A percentile compares a stretch with the other conserved stretches of the same genome.
Conservation (phyloP, 2,329 filamentous ascomycete genomes). For the Aspergillus sclerotialis region DNA sequence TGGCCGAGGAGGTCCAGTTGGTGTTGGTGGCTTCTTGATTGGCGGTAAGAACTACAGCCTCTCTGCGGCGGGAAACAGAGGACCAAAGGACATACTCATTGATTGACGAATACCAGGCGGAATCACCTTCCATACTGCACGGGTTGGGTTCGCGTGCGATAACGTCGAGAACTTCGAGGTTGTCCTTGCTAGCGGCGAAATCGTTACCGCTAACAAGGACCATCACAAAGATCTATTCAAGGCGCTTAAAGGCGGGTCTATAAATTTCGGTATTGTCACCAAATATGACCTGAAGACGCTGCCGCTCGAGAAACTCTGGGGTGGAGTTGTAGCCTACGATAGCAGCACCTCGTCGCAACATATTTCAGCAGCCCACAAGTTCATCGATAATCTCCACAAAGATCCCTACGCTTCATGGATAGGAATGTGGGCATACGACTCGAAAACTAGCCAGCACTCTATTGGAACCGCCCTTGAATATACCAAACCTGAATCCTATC, state of each 20-base stretch:
- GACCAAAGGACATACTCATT: not conserved
- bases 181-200: conserved; percentile 45
- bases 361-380: conserved; percentile 12
- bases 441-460: conserved; percentile 11
- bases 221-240: conserved; percentile 45
- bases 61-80: too few relatives aligned
- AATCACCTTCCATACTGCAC: conserved; percentile 42
- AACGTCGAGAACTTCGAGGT: conserved; percentile 45
- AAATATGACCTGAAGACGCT: conserved; percentile 16
- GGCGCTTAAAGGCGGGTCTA: conserved; percentile 51
- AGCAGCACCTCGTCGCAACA: conserved; percentile 11
- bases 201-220: conserved; percentile 39
- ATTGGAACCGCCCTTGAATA: conserved; percentile 5
- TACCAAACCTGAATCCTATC: conserved; percentile 9
- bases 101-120: conserved; percentile 27
- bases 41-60: conserved; percentile 13
- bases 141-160: conserved; percentile 45
- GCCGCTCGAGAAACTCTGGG: conserved; percentile 13
- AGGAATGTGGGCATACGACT: conserved; percentile 32
- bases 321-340: conserved; percentile 12
- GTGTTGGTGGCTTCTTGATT: conserved; percentile 16
- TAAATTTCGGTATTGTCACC: conserved; percentile 45
- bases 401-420: conserved; percentile 22
- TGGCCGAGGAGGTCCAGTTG: conserved; percentile 14
- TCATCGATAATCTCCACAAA: conserved; percentile 12